Evolutionary conservation across 2,329 filamentous ascomycete genomes (phyloP).

Genomic region (Pseudogymnoascus sp.): DNA sequence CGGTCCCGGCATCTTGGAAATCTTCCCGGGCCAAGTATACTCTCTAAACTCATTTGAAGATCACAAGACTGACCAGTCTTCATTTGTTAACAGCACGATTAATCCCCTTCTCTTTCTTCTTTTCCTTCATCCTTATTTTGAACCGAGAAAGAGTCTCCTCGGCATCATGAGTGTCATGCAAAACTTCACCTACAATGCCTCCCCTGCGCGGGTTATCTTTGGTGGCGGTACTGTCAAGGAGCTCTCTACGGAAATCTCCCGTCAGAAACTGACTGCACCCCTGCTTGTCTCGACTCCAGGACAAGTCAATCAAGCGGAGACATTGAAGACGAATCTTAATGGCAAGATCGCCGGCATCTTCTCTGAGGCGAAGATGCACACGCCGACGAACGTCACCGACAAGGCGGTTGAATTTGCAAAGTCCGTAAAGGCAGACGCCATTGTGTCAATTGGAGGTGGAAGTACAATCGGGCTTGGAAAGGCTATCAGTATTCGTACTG

Average conservation of each 20-base stretch:
- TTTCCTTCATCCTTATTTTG: neutral
- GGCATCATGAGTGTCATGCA: neutral
- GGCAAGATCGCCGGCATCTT: constrained; percentile 43
- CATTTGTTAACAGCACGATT: neutral
- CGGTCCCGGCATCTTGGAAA: neutral
- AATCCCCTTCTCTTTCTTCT: neutral
- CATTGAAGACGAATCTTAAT: constrained; percentile 33
- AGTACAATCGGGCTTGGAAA: constrained; percentile 57
- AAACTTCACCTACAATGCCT: constrained; percentile 45
- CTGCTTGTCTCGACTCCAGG: constrained; percentile 48
- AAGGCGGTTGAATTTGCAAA: constrained; percentile 43
- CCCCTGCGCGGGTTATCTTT: constrained; percentile 47
- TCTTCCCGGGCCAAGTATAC: neutral
- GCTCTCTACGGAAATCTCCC: constrained; percentile 34
- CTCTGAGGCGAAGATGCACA: constrained; percentile 54
- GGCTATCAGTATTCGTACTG: constrained; percentile 43
- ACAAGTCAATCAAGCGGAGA: constrained; percentile 38
- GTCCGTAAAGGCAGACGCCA: constrained; percentile 40
- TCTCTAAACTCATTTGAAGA: neutral
- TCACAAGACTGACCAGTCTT: neutral
- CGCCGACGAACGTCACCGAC: constrained; percentile 48
- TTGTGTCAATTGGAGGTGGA: constrained; percentile 55
- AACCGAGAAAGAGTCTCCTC: neutral
- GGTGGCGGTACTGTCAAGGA: constrained; percentile 45
- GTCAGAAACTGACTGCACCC: constrained; percentile 41